phyloP scores from a whole-genome alignment of 169 alveolate species.

The Babesia ovis region DNA sequence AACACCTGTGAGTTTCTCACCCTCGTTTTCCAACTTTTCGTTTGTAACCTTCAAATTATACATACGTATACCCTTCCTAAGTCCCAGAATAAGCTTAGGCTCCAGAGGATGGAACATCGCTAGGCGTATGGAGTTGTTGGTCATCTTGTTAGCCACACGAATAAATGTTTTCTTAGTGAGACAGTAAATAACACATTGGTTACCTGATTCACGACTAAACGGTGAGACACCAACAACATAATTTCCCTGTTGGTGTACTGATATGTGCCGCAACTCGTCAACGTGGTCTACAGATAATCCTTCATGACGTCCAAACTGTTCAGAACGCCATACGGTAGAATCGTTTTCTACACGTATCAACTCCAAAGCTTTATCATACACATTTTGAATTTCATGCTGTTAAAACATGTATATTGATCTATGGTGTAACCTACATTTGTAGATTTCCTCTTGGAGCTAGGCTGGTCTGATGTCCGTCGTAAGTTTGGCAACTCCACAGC shows the following conservation, averaged over 20 bases:
- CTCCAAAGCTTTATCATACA: slow-evolving; percentile 22
- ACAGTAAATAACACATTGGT: slow-evolving; percentile 63
- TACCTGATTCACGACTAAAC: slow-evolving; percentile 26
- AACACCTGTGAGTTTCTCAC: slow-evolving; percentile 47
- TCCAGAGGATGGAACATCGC: slow-evolving; percentile 68
- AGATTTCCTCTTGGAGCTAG: slow-evolving; percentile 6
- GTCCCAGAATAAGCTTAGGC: slow-evolving; percentile 59
- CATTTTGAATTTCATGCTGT: slow-evolving; percentile 3
- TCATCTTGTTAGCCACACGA: slow-evolving; percentile 53
- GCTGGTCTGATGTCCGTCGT: neutral
- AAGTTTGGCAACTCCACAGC: slow-evolving; percentile 57
- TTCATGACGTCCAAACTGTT: neutral
- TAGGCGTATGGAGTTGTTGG: slow-evolving; percentile 41
- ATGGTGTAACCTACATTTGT: slow-evolving; percentile 1
- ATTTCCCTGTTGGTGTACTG: slow-evolving; percentile 45
- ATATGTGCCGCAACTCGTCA: slow-evolving; percentile 22
- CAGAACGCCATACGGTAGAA: slow-evolving; percentile 6
- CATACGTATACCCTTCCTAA: slow-evolving; percentile 49
- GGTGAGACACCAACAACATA: slow-evolving; percentile 58
- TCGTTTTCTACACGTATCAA: slow-evolving; percentile 6
- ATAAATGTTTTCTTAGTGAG: slow-evolving; percentile 46
- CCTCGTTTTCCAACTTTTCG: slow-evolving; percentile 36
- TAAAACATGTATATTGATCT: neutral
- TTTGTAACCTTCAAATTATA: slow-evolving; percentile 46
- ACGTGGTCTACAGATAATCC: slow-evolving; percentile 44